These are phyloP conservation scores for Botrytis deweyae DNA, from an alignment of 2,329 filamentous ascomycete species.

Conservation along the genomic window DNA sequence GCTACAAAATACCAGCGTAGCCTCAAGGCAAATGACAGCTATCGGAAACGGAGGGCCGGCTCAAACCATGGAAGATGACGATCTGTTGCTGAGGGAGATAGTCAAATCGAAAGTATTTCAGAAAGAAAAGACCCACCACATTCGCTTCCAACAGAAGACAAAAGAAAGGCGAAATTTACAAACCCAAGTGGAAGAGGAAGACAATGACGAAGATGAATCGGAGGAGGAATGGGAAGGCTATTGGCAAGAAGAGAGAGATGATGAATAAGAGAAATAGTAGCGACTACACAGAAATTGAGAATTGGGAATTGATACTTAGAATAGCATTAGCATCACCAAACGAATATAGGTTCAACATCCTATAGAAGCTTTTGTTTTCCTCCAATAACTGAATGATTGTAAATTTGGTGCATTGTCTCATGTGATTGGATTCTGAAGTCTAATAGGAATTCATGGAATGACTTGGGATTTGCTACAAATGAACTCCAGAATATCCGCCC, in stretches of 20 bases:
- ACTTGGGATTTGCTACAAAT: not conserved
- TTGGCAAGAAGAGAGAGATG: not conserved
- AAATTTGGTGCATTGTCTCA: not conserved
- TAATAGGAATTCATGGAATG: not conserved
- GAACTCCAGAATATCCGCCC: not conserved
- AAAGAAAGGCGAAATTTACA: not conserved
- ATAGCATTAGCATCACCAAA: not conserved
- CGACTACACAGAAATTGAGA: not conserved
- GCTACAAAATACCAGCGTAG: no score
- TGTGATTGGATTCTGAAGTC: not conserved
- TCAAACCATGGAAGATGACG: not conserved
- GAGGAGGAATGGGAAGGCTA: not conserved
- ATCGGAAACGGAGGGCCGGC: no score
- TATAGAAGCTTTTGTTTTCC: accelerated
- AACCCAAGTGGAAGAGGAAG: not conserved
- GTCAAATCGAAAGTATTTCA: no score
- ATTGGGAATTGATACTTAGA: not conserved
- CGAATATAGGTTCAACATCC: not conserved
- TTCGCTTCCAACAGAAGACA: not conserved
- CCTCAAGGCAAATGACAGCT: no score
- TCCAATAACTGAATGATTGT: not conserved
- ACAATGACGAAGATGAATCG: not conserved
- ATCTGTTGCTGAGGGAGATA: not conserved
- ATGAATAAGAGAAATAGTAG: not conserved
- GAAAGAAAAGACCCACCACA: not conserved